Percentiles rank a stretch among this genome's conserved stretches.
phyloP scores from a whole-genome alignment of 768 basidiomycete species.

The Lactifluus volemus region DNA sequence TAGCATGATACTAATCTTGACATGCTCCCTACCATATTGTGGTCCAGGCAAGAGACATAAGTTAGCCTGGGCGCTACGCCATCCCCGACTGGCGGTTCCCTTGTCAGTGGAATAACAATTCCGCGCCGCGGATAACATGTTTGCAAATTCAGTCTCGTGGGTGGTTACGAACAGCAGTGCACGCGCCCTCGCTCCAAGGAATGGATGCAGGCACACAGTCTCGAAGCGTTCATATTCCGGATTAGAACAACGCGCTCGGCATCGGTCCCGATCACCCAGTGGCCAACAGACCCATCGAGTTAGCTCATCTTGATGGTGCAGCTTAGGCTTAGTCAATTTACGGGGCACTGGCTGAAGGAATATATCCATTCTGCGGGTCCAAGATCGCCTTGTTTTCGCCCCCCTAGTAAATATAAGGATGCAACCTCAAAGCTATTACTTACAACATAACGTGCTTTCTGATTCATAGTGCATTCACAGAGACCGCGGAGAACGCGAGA shows the following conservation, averaged over 20 bases:
- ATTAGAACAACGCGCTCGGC: neutral
- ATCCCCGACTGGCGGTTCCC: constrained; percentile 4
- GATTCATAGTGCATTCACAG: neutral
- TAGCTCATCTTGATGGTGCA: neutral
- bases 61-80: constrained; percentile 16
- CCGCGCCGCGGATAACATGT: constrained; percentile 15
- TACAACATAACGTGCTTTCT: neutral
- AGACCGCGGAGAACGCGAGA: constrained; percentile 5
- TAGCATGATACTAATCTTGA: constrained; percentile 2
- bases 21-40: neutral
- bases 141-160: constrained; percentile 11
- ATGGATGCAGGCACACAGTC: constrained; percentile 14
- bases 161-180: constrained; percentile 9
- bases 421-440: neutral
- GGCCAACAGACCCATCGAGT: neutral
- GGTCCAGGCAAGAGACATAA: neutral
- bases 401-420: neutral
- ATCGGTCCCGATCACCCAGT: neutral
- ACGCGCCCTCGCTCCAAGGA: constrained; percentile 7
- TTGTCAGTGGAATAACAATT: neutral
- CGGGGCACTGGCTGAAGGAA: neutral
- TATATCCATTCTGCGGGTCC: neutral
- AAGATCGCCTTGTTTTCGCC: neutral
- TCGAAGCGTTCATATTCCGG: neutral
- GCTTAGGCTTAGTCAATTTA: neutral